Percentiles rank a stretch among this genome's conserved stretches.
Evolutionary conservation across 2,329 filamentous ascomycete species (phyloP).

Genomic region (Ophiostoma perfectum): DNA sequence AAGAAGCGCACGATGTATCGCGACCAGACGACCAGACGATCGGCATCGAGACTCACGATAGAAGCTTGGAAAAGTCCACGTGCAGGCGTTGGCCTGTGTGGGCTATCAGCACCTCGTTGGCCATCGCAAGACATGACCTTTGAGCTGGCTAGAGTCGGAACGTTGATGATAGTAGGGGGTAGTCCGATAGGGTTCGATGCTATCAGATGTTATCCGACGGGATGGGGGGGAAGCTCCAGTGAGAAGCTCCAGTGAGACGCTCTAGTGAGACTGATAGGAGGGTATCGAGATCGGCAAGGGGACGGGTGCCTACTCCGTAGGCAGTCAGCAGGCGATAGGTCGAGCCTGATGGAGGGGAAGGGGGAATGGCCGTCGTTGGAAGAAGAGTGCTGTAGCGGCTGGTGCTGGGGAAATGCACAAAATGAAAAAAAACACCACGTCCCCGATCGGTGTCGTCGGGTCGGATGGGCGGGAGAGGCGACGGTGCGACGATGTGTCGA

Average conservation of each 20-base stretch:
- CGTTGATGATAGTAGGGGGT: not conserved
- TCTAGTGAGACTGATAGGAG: not conserved
- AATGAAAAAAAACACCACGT: not conserved
- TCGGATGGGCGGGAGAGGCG: not conserved
- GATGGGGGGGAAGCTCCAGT: no score
- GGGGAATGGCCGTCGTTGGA: not conserved
- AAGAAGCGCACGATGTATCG: no score
- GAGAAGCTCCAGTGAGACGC: not conserved
- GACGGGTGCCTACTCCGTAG: not conserved
- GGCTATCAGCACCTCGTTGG: conserved; percentile 84
- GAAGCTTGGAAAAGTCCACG: conserved; percentile 69
- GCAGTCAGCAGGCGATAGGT: not conserved
- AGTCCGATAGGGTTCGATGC: not conserved
- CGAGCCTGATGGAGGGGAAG: not conserved
- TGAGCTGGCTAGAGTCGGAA: no score
- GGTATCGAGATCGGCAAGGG: not conserved
- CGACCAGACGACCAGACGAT: no score
- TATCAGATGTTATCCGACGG: no score
- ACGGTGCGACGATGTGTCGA: not conserved
- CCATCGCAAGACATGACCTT: conserved; percentile 61
- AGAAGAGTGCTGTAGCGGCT: no score
- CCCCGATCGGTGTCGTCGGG: not conserved
- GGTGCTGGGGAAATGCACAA: not conserved
- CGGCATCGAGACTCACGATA: conserved; percentile 53
- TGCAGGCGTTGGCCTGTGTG: conserved; percentile 84